Conservation (phyloP, 352 stramenopile genomes). For the Phytopythium delawarense region DNA sequence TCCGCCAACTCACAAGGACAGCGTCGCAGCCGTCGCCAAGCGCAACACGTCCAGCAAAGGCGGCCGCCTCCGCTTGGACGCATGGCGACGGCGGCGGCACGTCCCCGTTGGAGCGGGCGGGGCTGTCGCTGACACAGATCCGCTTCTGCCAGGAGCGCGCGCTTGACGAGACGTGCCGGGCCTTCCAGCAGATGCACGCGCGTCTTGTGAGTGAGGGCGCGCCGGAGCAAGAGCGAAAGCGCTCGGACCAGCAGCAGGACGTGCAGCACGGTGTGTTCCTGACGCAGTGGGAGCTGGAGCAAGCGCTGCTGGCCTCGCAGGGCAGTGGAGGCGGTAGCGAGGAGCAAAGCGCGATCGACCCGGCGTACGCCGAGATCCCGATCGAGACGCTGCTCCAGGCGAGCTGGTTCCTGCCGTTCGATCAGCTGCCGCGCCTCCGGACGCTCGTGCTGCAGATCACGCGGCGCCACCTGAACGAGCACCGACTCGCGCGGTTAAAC, state of each 20-base stretch:
- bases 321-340: not conserved
- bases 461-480: conserved; percentile 46
- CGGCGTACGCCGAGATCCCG: conserved; percentile 9
- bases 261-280: conserved; percentile 33
- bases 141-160: conserved; percentile 54
- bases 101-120: conserved; percentile 33
- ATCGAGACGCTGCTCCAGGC: conserved; percentile 34
- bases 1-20: not conserved
- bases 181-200: conserved; percentile 36
- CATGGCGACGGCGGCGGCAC: not conserved
- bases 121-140: conserved; percentile 42
- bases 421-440: conserved; percentile 35
- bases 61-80: not conserved
- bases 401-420: conserved; percentile 68
- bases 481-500: conserved; percentile 46
- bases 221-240: not conserved
- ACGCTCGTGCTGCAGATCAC: conserved; percentile 53
- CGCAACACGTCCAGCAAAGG: not conserved
- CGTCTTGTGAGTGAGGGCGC: conserved; percentile 12
- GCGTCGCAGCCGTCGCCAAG: conserved; percentile 5
- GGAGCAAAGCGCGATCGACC: conserved; percentile 5
- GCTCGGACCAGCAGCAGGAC: conserved; percentile 11
- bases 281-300: conserved; percentile 55
- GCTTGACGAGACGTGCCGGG: conserved; percentile 33
- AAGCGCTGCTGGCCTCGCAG: conserved; percentile 4